Evolutionary conservation across 2,329 filamentous ascomycete genomes (phyloP).

Genomic region (Magnaporthiopsis rhizophila): DNA sequence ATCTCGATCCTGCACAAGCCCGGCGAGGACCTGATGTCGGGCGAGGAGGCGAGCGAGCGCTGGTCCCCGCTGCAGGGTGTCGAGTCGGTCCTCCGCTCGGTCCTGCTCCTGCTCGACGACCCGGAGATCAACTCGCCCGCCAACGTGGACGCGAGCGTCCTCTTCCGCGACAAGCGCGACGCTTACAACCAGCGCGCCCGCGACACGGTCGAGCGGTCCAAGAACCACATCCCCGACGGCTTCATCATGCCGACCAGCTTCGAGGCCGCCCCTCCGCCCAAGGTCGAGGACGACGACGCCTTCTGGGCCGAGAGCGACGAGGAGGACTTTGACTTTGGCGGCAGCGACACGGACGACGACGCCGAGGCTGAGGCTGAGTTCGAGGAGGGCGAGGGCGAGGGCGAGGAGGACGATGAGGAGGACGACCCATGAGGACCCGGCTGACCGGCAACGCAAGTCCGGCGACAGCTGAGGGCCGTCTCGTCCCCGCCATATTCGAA

Average conservation of each 20-base stretch:
- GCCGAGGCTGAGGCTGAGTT: constrained; percentile 50
- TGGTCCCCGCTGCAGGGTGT: constrained; percentile 94
- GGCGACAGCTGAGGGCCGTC: neutral
- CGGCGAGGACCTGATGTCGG: constrained; percentile 87
- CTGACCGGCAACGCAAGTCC: constrained; percentile 2
- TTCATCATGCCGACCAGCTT: constrained; percentile 76
- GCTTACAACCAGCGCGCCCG: constrained; percentile 63
- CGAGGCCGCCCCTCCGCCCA: constrained; percentile 52
- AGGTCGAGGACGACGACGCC: constrained; percentile 63
- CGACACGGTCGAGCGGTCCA: constrained; percentile 64
- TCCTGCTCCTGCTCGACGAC: constrained; percentile 85
- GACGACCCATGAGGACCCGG: constrained; percentile 12
- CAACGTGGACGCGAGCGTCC: constrained; percentile 86
- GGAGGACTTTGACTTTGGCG: constrained; percentile 65
- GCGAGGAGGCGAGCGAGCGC: constrained; percentile 80
- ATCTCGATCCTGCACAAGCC: constrained; percentile 94
- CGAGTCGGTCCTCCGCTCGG: constrained; percentile 88
- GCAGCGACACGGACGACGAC: constrained; percentile 57
- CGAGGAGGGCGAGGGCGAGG: constrained; percentile 47
- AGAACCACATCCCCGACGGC: constrained; percentile 68
- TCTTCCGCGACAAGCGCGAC: constrained; percentile 66
- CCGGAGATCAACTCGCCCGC: constrained; percentile 89
- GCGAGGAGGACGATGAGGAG: constrained; percentile 35
- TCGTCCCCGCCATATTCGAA: neutral
- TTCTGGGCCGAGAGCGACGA: constrained; percentile 76